Conservation (phyloP, 2,329 filamentous ascomycete species). For the Calonectria hawksworthii region DNA sequence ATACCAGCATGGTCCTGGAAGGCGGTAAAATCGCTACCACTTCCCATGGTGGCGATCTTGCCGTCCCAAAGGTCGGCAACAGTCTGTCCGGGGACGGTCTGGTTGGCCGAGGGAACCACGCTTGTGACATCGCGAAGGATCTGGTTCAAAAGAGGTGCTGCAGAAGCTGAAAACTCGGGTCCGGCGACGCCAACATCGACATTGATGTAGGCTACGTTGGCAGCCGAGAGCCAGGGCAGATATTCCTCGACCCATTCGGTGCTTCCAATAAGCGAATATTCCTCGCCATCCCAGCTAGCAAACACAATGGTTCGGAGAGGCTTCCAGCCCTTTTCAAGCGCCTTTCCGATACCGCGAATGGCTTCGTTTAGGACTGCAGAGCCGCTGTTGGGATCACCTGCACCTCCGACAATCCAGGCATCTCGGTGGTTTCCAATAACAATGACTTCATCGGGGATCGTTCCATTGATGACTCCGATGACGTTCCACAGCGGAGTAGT, state of each 20-base stretch:
- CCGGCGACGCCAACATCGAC: slow-evolving; percentile 83
- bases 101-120: slow-evolving; percentile 79
- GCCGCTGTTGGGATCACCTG: slow-evolving; percentile 86
- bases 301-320: slow-evolving; percentile 91
- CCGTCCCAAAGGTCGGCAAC: slow-evolving; percentile 78
- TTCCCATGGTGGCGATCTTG: slow-evolving; percentile 75
- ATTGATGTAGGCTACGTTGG: slow-evolving; percentile 87
- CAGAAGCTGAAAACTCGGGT: slow-evolving; percentile 72
- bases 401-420: slow-evolving; percentile 90
- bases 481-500: slow-evolving; percentile 91
- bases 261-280: slow-evolving; percentile 88
- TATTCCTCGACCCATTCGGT: slow-evolving; percentile 97
- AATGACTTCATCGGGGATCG: slow-evolving; percentile 86
- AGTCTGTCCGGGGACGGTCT: slow-evolving; percentile 79
- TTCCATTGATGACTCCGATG: slow-evolving; percentile 92
- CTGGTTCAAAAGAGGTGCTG: slow-evolving; percentile 82
- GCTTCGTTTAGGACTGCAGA: slow-evolving; percentile 86
- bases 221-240: slow-evolving; percentile 80
- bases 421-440: slow-evolving; percentile 94
- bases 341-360: slow-evolving; percentile 79
- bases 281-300: slow-evolving; percentile 85
- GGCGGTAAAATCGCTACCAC: slow-evolving; percentile 80
- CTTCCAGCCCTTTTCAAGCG: slow-evolving; percentile 70
- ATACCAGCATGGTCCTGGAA: slow-evolving; percentile 81
- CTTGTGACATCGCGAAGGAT: slow-evolving; percentile 77